These are phyloP conservation scores for Bothriochloa decipiens DNA, from an alignment of 176 grass and related monocot species.

Conservation along the genomic window DNA sequence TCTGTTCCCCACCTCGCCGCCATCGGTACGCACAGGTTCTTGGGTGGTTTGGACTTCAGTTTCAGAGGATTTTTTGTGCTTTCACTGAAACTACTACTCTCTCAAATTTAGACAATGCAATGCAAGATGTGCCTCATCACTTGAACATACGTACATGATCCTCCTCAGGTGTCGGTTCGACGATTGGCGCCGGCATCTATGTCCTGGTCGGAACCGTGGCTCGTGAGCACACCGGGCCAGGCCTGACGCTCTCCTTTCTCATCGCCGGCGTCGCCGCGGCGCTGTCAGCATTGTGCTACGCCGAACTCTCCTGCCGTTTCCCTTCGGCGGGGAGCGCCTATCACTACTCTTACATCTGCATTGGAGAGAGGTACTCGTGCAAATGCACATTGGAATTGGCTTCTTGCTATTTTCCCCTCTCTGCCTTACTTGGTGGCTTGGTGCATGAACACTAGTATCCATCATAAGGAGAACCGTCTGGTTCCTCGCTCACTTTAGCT, in stretches of 20 bases:
- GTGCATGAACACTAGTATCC: too few relatives aligned
- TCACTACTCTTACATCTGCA: constrained; percentile 93
- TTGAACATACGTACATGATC: background rate
- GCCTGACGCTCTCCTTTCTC: constrained; percentile 78
- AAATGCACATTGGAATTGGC: background rate
- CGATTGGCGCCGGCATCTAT: constrained; percentile 85
- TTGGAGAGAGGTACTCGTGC: constrained; percentile 79
- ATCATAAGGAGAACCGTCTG: background rate
- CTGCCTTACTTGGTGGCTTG: background rate
- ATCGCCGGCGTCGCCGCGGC: constrained; percentile 80
- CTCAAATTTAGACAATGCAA: background rate
- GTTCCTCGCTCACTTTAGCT: background rate
- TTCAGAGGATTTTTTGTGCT: background rate
- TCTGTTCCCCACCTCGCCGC: constrained; percentile 69
- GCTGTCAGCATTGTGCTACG: constrained; percentile 84
- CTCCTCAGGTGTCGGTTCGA: constrained; percentile 71
- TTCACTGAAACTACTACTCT: background rate
- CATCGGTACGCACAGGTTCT: constrained; percentile 47
- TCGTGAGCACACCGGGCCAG: constrained; percentile 78
- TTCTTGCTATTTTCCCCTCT: background rate
- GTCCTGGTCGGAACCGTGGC: constrained; percentile 93
- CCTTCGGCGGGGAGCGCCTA: constrained; percentile 91
- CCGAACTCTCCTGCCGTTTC: constrained; percentile 88
- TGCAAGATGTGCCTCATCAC: background rate
- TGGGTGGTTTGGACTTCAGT: background rate